These are phyloP conservation scores for Lactuca saligna DNA, from an alignment of 129 eudicot genomes.

Conservation along the genomic window DNA sequence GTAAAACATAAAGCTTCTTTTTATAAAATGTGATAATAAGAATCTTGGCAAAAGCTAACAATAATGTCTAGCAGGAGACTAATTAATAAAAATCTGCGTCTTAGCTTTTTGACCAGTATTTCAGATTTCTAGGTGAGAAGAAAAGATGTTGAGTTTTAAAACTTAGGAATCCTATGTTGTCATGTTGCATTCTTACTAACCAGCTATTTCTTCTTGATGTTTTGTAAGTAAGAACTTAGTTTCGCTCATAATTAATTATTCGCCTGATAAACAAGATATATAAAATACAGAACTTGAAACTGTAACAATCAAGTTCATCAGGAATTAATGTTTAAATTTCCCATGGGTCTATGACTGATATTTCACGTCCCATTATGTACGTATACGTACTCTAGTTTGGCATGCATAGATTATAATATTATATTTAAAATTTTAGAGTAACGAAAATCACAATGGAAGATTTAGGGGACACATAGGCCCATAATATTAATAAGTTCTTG, in stretches of 20 bases:
- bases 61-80: constrained; percentile 76
- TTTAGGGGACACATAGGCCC: neutral
- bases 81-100: constrained; percentile 47
- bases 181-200: constrained; percentile 24
- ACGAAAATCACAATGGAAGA: no score
- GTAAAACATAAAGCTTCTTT: constrained; percentile 65
- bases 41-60: constrained; percentile 89
- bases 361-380: neutral
- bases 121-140: constrained; percentile 40
- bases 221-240: neutral
- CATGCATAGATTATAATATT: neutral
- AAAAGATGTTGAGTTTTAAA: constrained; percentile 45
- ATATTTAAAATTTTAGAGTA: no score
- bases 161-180: constrained; percentile 81
- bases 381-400: neutral
- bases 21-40: constrained; percentile 60
- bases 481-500: no score
- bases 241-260: constrained; percentile 7
- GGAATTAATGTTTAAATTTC: neutral
- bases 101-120: constrained; percentile 66
- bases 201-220: constrained; percentile 19
- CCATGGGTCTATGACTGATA: neutral
- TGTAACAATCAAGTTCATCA: neutral
- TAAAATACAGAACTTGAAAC: neutral
- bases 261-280: neutral